phyloP scores from a whole-genome alignment of 305 asterid species.

The Striga hermonthica region DNA sequence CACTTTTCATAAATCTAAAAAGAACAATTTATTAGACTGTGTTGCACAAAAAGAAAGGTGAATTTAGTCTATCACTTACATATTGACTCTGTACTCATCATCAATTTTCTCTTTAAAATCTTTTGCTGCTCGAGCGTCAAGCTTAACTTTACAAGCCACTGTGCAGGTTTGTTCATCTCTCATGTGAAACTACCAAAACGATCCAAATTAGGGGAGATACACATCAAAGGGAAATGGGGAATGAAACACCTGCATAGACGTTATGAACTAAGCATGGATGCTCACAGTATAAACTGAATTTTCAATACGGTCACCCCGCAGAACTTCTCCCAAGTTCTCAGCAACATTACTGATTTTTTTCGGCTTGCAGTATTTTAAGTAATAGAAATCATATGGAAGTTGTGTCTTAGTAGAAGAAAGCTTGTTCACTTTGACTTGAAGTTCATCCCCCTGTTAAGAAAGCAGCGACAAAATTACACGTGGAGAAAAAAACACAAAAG shows the following conservation, averaged over 20 bases:
- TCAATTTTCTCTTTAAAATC: slow-evolving; percentile 35
- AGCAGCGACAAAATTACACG: too few species aligned
- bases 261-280: slow-evolving; percentile 21
- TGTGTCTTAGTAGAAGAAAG: too few species aligned
- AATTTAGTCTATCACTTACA: slow-evolving; percentile 39
- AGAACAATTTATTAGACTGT: too few species aligned
- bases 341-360: slow-evolving; percentile 54
- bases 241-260: slow-evolving; percentile 1
- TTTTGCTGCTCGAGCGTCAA: slow-evolving; percentile 67
- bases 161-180: slow-evolving; percentile 68
- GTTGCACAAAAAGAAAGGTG: slow-evolving; percentile 7
- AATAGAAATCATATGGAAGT: slow-evolving; percentile 58
- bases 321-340: slow-evolving; percentile 87
- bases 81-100: slow-evolving; percentile 63
- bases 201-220: slow-evolving; percentile 7
- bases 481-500: too few species aligned
- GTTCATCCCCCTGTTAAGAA: too few species aligned
- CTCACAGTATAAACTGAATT: slow-evolving; percentile 34
- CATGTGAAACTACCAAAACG: slow-evolving; percentile 36
- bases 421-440: too few species aligned
- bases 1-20: too few species aligned
- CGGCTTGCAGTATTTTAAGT: slow-evolving; percentile 76
- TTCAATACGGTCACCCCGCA: slow-evolving; percentile 87
- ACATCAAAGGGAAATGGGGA: slow-evolving; percentile 5
- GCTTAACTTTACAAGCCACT: slow-evolving; percentile 55